Evolutionary conservation across 2,329 filamentous ascomycete genomes (phyloP), one percentile per base, ranked within the genome.

Genomic region (Epichloe scottii): DNA sequence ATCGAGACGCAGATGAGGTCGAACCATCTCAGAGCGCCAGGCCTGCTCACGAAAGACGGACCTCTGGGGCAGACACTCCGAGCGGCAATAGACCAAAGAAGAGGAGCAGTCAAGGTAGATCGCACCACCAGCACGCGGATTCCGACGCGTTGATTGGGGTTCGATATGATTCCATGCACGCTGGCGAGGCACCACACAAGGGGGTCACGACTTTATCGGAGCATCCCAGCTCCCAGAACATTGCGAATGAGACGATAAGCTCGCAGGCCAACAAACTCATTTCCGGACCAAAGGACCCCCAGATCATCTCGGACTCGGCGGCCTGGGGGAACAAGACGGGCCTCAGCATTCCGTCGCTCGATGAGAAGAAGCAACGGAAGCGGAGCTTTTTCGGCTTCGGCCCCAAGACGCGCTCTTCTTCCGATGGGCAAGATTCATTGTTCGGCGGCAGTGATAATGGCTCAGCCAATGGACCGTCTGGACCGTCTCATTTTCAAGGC

Each of bases 341-440:
- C 11, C 64, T 76, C 26, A 63, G 71, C 44, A 64, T 77, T 65
- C 52, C 76, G 65, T 56, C 75, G 56, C 50, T 70, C 68, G 83
- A 88, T 34, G 90, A 93, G 62, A 93, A 94, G 67, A 86, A 85
- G 68, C 74, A 75, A 51, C 79, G 89, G 65, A 96, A 96, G 76
- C 68, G 85, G 70, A 76, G 85, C 76, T 73, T 93, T 77, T 72
- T 89, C 71, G 71, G 90, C 69, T 78, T 84, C 56, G 79, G 80
- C 0, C 72, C 78, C 21, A 84, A 81, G 67, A 71, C 76, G 37
- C 71, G 80, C 41, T 73, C 72, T 1, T 81, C 78, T 0, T 75
- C 73, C 3, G 81, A 84, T 39, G 75, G 77, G 2, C 74, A 77
- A 55, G 79, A 84, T 46, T 70, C 74, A 4, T 62, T 78, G 14